phyloP scores from a whole-genome alignment of 2,329 filamentous ascomycete species.

The Penicillium fuscoglaucum region DNA sequence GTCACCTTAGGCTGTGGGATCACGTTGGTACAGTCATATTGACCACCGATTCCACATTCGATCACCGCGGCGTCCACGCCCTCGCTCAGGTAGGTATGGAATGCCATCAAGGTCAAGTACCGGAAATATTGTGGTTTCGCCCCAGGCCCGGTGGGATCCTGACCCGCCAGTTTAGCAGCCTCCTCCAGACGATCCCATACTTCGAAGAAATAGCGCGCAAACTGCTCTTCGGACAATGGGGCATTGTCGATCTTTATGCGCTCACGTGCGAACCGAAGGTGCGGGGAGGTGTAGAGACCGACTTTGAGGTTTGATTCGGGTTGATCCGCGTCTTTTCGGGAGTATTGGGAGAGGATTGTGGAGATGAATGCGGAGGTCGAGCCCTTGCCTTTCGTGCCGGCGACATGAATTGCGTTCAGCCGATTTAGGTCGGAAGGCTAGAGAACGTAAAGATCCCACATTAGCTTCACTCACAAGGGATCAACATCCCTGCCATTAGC shows the following conservation, averaged over 20 bases:
- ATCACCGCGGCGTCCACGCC: conserved; percentile 77
- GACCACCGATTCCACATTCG: conserved; percentile 91
- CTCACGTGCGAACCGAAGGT: conserved; percentile 79
- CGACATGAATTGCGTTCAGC: conserved; percentile 73
- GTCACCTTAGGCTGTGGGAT: conserved; percentile 68
- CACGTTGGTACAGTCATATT: conserved; percentile 91
- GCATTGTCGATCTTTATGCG: conserved; percentile 76
- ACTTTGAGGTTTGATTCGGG: conserved; percentile 53
- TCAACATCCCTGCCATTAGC: conserved; percentile 25
- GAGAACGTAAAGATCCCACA: neutral
- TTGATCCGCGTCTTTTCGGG: conserved; percentile 32
- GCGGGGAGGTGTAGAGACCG: conserved; percentile 82
- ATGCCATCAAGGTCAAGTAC: conserved; percentile 82
- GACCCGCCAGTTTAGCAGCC: conserved; percentile 53
- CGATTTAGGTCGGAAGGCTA: conserved; percentile 63
- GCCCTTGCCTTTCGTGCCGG: conserved; percentile 93
- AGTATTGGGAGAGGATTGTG: conserved; percentile 69
- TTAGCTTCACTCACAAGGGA: neutral
- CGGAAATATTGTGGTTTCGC: conserved; percentile 91
- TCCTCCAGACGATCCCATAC: conserved; percentile 71
- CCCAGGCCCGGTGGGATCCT: conserved; percentile 51
- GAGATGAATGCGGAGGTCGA: conserved; percentile 83
- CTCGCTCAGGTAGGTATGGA: conserved; percentile 77
- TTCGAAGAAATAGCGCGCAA: conserved; percentile 78
- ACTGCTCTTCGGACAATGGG: conserved; percentile 67